Evolutionary conservation across 495 filamentous ascomycete genomes (phyloP).

Genomic region (Tirmania nivea): DNA sequence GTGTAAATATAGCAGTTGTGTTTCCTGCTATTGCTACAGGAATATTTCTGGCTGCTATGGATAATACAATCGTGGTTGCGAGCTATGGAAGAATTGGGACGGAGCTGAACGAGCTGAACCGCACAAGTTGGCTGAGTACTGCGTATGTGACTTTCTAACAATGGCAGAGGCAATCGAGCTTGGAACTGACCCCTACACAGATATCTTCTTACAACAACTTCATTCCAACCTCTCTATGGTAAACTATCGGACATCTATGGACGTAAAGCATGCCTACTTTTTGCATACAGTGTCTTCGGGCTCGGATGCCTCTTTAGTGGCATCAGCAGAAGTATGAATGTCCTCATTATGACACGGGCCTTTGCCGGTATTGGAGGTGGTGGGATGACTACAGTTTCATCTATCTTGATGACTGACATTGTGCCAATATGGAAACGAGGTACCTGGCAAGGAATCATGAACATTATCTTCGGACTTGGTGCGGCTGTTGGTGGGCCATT

Average conservation of each 20-base stretch:
- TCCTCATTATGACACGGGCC: conserved; percentile 48
- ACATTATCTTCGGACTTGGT: conserved; percentile 55
- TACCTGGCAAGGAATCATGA: conserved; percentile 64
- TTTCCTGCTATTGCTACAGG: conserved; percentile 37
- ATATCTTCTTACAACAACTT: conserved; percentile 56
- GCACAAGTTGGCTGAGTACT: conserved; percentile 71
- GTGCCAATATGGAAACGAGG: conserved; percentile 56
- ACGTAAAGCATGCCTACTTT: conserved; percentile 52
- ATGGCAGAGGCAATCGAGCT: conserved; percentile 17
- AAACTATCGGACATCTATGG: conserved; percentile 67
- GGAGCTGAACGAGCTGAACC: conserved; percentile 54
- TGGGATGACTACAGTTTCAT: conserved; percentile 65
- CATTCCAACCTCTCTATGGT: conserved; percentile 61
- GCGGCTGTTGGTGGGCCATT: conserved; percentile 53
- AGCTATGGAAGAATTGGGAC: conserved; percentile 64
- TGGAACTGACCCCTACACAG: conserved; percentile 2
- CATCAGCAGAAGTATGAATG: conserved; percentile 41
- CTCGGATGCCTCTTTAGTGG: conserved; percentile 53
- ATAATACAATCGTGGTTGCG: conserved; percentile 64
- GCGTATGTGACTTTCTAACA: conserved; percentile 23
- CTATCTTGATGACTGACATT: conserved; percentile 57
- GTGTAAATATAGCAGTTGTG: conserved; percentile 28
- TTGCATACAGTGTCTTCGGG: conserved; percentile 53
- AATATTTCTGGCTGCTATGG: conserved; percentile 52
- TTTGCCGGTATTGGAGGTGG: conserved; percentile 31